Evolutionary conservation across 177 flowering plant species (phyloP), one percentile per base, ranked within the genome.

Genomic region (Vitis hybrid): DNA sequence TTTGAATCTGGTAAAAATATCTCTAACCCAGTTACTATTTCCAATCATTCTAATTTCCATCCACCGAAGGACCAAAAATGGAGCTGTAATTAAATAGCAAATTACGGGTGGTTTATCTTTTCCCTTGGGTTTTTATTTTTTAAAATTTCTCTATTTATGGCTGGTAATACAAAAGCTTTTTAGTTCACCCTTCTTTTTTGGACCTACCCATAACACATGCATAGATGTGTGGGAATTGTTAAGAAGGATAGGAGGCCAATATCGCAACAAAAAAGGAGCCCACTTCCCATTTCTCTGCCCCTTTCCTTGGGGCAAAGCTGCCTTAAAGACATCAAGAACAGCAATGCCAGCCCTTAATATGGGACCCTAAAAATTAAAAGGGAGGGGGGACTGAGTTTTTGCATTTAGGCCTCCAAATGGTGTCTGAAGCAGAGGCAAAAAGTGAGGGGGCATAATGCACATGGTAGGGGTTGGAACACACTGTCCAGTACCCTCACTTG

Each of bases 241-340:
- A 17, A 13, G 15, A 12, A 17, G 56, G 56, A 54, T 54, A 54
- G 17, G 56, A 34, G 8, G 45, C 6, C 15, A 54, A 54, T 54
- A 15, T 14, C 17, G 17, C 5, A 54, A 57, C 26, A 9, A 13
- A 19, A 45, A 49, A 56, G 17, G 61, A 56, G 61, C 61, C 19
- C 63, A 45, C 70, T 32, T 11, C 19, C 54, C 63, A 45, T 57
- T 45, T 45, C 32, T 34, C 39, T 58, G 55, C 45, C 70, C 51
- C 69, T n/a, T 66, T 56, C 14, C 18, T 2, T 9, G 18, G 54
- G 62, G 70, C 49, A 57, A 34, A 45, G 34, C 52, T 18, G 51
- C 50, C 62, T 34, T 45, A 19, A 17, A 67, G 11, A 15, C 26
- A 57, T 57, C 32, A 67, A 4, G 11, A 4, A 21, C 2, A 1